Conservation (phyloP, 2,329 filamentous ascomycete species). For the Dothideomycetes sp. region DNA sequence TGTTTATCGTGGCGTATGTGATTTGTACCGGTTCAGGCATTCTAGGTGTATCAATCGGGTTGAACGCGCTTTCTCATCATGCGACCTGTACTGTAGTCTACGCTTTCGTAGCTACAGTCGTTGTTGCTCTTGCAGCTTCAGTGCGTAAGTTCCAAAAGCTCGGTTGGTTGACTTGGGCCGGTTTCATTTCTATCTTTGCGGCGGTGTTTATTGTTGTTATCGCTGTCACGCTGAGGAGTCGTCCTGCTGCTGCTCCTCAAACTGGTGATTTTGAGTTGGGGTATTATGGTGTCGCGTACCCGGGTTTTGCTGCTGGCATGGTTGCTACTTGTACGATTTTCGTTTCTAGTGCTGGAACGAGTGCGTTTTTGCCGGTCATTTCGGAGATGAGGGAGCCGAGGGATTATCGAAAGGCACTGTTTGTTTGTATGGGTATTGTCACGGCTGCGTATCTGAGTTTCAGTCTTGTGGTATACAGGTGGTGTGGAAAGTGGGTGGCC, state of each 20-base stretch:
- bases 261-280: conserved; percentile 52
- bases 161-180: conserved; percentile 53
- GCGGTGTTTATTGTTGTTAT: conserved; percentile 38
- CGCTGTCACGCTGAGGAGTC: conserved; percentile 47
- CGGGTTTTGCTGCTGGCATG: conserved; percentile 51
- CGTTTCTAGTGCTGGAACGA: conserved; percentile 49
- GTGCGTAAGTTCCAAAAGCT: conserved; percentile 53
- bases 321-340: conserved; percentile 51
- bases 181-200: conserved; percentile 49
- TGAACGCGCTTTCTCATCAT: conserved; percentile 52
- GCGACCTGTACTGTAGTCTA: conserved; percentile 52
- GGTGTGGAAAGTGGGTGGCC: conserved; percentile 54
- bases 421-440: conserved; percentile 49
- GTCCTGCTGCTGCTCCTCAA: conserved; percentile 52
- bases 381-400: conserved; percentile 53
- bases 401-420: conserved; percentile 53
- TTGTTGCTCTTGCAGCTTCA: conserved; percentile 42
- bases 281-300: conserved; percentile 47
- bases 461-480: conserved; percentile 52
- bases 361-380: conserved; percentile 55
- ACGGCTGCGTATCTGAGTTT: conserved; percentile 50
- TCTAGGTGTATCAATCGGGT: conserved; percentile 48
- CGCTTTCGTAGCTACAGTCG: conserved; percentile 43
- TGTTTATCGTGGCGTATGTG: conserved; percentile 51
- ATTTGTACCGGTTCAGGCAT: conserved; percentile 50